phyloP scores from a whole-genome alignment of 345 rosid genomes.

The Ailanthus altissimus region DNA sequence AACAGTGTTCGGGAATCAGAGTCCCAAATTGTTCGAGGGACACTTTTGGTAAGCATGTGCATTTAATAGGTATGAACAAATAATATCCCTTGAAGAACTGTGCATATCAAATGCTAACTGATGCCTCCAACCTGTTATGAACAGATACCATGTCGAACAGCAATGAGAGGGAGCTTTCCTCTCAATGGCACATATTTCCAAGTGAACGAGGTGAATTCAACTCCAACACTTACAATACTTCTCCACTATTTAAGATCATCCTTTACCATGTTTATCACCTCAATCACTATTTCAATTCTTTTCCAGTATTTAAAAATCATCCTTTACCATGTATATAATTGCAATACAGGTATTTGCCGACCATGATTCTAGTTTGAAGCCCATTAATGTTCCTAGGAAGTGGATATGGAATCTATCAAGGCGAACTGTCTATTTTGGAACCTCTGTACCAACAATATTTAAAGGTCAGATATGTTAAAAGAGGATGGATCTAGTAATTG shows the following conservation, averaged over 20 bases:
- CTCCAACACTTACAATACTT: conserved; percentile 8
- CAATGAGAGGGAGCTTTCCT: conserved; percentile 96
- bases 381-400: conserved; percentile 73
- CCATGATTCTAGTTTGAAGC: conserved; percentile 77
- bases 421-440: conserved; percentile 86
- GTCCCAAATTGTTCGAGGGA: conserved; percentile 82
- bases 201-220: conserved; percentile 72
- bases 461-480: conserved; percentile 52
- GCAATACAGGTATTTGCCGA: conserved; percentile 80
- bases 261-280: conserved; percentile 1
- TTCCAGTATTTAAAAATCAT: no score
- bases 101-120: background rate
- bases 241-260: background rate
- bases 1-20: conserved; percentile 63
- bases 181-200: conserved; percentile 97
- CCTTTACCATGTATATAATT: background rate
- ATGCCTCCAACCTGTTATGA: conserved; percentile 2
- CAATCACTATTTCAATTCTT: conserved; percentile 4
- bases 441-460: conserved; percentile 86
- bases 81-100: conserved; percentile 12
- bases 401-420: conserved; percentile 84
- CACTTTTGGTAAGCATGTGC: conserved; percentile 66
- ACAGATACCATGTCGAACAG: conserved; percentile 95
- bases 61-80: conserved; percentile 9
- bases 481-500: conserved; percentile 1